Percentiles rank a stretch among this genome's conserved stretches.
Evolutionary conservation across 2,329 filamentous ascomycete genomes (phyloP).

Genomic region (Colletotrichum eremochloae): DNA sequence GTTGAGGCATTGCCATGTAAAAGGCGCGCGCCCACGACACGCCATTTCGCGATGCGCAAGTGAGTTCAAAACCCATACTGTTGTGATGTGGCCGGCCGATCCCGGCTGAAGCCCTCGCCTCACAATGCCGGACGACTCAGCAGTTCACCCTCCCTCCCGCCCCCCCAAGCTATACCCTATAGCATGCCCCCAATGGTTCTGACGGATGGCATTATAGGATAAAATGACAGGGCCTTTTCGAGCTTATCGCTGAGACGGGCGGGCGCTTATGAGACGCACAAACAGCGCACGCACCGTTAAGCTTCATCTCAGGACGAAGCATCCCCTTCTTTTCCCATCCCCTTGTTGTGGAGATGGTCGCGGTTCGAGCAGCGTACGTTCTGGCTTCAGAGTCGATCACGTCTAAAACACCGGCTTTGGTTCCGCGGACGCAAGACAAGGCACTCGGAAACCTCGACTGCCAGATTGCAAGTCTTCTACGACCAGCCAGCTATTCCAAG

Average conservation of each 20-base stretch:
- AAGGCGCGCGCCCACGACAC: background rate
- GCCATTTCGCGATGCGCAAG: background rate
- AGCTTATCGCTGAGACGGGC: background rate
- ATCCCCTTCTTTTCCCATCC: background rate
- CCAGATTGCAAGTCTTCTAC: constrained; percentile 6
- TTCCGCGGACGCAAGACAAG: background rate
- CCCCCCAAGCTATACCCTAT: background rate
- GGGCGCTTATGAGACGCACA: background rate
- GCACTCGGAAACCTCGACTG: background rate
- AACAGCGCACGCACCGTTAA: constrained; percentile 7
- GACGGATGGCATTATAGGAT: constrained; percentile 11
- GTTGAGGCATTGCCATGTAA: background rate
- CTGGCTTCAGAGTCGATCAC: constrained; percentile 13
- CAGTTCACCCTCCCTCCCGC: background rate
- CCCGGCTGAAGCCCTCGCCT: constrained; percentile 8
- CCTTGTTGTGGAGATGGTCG: constrained; percentile 10
- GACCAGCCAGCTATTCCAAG: background rate
- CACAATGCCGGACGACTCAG: constrained; percentile 4
- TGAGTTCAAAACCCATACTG: background rate
- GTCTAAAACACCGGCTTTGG: constrained; percentile 28
- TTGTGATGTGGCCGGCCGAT: constrained; percentile 7
- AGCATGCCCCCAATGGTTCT: background rate
- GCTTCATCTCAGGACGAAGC: background rate
- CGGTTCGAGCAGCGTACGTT: constrained; percentile 14
- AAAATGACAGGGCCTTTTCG: constrained; percentile 4